Conservation (phyloP, 177 flowering plant species). For the Tripterygium wilfordii region DNA sequence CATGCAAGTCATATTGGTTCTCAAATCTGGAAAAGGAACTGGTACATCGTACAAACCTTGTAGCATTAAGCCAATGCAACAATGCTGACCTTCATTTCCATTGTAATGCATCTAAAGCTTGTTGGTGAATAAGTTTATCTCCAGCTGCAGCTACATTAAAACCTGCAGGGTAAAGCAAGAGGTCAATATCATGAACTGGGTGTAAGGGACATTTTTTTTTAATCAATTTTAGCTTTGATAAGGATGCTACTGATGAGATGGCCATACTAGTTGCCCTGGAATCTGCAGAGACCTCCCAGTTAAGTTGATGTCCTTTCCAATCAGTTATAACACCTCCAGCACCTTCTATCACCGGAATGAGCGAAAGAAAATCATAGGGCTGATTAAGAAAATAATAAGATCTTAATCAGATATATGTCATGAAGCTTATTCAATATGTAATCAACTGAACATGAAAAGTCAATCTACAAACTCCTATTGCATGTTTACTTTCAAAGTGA, state of each 20-base stretch:
- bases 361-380: conserved; percentile 94
- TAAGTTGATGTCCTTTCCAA: conserved; percentile 71
- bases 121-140: conserved; percentile 56
- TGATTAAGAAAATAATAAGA: conserved; percentile 29
- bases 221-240: not conserved
- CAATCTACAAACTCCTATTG: too few relatives aligned
- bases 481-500: too few relatives aligned
- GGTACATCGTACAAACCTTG: too few relatives aligned
- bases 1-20: conserved; percentile 1
- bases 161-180: conserved; percentile 32
- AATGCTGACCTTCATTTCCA: conserved; percentile 35
- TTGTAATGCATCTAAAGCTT: conserved; percentile 52
- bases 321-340: conserved; percentile 92
- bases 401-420: too few relatives aligned
- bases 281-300: conserved; percentile 81
- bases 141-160: conserved; percentile 88
- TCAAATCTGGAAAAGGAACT: not conserved
- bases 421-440: too few relatives aligned
- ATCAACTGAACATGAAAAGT: too few relatives aligned
- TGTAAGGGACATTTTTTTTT: not conserved
- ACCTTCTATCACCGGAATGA: conserved; percentile 90
- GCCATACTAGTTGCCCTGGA: conserved; percentile 60
- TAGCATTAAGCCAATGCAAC: too few relatives aligned
- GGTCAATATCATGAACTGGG: not conserved
- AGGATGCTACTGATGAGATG: not conserved